Evolutionary conservation across 73 alveolate genomes (phyloP), one percentile per base, ranked within the genome.

Genomic region (Symbiodinium natans): DNA sequence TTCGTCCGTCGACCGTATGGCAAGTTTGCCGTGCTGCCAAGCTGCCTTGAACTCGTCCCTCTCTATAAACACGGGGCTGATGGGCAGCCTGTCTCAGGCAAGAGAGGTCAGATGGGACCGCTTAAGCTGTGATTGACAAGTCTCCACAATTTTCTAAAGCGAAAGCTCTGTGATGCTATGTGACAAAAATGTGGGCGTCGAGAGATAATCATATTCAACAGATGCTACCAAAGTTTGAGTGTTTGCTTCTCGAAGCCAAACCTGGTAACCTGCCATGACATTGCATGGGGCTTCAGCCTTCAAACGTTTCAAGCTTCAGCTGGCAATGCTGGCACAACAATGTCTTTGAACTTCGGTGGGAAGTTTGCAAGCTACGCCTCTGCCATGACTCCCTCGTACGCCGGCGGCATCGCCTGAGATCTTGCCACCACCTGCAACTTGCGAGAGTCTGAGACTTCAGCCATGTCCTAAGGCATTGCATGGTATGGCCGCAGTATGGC

Each of bases 351-450:
- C 92, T 23, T 10, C 89, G 6, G 41, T 71, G 19, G 36, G 84
- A 25, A 31, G 7, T 25, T 73, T 9, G 4, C 6, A n/a, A 31
- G 0, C 21, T 7, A 19, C 77, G 39, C 85, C 94, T 87, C 82
- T 86, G 34, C 94, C 94, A 87, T 27, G 33, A 34, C 68, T 54
- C 84, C 39, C 84, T 48, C 41, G 43, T 74, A 43, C 94, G 83
- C 33, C 94, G 83, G 38, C 94, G 95, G 86, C 95, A 88, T 42
- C 86, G 85, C 33, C 95, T 86, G 43, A 88, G 86, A 52, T 63
- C 95, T 34, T 88, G 86, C 95, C 95, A 88, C 95, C 95, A 88
- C 31, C 46, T 23, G 94, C 83, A 23, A 13, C 1, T 23, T 2
- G 1, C n/a, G 10, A 4, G 71, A 52, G 23, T 23, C 71, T 52